Evolutionary conservation across 176 grass and related monocot genomes (phyloP).

Genomic region (Puccinellia tenuiflora): DNA sequence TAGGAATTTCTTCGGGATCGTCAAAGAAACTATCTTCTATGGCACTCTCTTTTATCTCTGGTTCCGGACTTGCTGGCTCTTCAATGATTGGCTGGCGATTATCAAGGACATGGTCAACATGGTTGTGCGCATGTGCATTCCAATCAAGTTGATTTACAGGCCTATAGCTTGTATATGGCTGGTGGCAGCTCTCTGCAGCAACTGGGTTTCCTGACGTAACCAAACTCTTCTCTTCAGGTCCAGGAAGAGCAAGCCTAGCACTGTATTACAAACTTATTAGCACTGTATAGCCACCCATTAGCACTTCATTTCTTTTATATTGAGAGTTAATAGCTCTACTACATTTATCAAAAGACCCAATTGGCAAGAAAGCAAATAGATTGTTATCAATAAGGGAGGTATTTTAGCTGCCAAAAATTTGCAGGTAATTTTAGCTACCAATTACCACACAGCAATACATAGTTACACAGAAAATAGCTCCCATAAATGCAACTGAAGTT

Average conservation of each 20-base stretch:
- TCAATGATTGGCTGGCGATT: constrained; percentile 71
- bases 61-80: constrained; percentile 69
- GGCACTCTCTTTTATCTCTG: constrained; percentile 40
- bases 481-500: background rate
- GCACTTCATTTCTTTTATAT: background rate
- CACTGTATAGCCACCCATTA: background rate
- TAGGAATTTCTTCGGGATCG: constrained; percentile 78
- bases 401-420: background rate
- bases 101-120: constrained; percentile 6
- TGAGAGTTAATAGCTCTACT: background rate
- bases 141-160: constrained; percentile 33
- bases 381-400: background rate
- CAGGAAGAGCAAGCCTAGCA: constrained; percentile 74
- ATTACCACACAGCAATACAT: background rate
- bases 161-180: background rate
- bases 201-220: constrained; percentile 5
- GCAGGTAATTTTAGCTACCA: background rate
- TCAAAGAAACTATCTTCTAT: constrained; percentile 76
- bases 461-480: background rate
- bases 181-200: constrained; percentile 11
- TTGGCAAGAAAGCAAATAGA: constrained; percentile 6
- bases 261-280: constrained; percentile 33
- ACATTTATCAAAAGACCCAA: background rate
- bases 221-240: constrained; percentile 58
- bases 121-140: background rate